Percentiles rank a stretch among this genome's conserved stretches.
Conservation (phyloP, 495 filamentous ascomycete species). For the Aspergillus heteromorphus region DNA sequence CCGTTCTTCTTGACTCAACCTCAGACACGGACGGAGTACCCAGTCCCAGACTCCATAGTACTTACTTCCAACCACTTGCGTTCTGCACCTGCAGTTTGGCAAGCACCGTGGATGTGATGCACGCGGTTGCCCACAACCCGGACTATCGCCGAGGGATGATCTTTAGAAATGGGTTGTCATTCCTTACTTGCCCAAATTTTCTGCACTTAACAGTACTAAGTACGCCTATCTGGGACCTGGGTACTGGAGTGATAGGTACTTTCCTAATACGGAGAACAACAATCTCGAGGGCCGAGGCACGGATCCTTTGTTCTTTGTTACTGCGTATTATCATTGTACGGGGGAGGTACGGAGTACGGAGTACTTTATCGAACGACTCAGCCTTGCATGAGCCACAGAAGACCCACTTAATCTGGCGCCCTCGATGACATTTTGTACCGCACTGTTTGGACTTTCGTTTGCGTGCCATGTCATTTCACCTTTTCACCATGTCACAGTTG, state of each 20-base stretch:
- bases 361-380: not conserved
- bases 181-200: no score
- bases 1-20: not conserved
- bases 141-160: no score
- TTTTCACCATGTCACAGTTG: no score
- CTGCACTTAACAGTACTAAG: no score
- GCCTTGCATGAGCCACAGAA: not conserved
- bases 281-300: not conserved
- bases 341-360: not conserved
- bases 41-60: not conserved
- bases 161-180: no score
- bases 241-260: not conserved
- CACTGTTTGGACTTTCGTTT: not conserved
- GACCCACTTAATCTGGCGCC: not conserved
- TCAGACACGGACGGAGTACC: no score
- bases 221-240: not conserved
- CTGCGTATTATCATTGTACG: not conserved
- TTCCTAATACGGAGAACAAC: not conserved
- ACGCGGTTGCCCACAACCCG: no score
- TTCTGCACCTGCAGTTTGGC: no score
- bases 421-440: not conserved
- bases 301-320: not conserved
- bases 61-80: no score
- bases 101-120: no score
- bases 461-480: conserved; percentile 1